Percentiles rank a stretch among this genome's conserved stretches.
Conservation (phyloP, 352 stramenopile genomes). For the Phytopythium montanum region DNA sequence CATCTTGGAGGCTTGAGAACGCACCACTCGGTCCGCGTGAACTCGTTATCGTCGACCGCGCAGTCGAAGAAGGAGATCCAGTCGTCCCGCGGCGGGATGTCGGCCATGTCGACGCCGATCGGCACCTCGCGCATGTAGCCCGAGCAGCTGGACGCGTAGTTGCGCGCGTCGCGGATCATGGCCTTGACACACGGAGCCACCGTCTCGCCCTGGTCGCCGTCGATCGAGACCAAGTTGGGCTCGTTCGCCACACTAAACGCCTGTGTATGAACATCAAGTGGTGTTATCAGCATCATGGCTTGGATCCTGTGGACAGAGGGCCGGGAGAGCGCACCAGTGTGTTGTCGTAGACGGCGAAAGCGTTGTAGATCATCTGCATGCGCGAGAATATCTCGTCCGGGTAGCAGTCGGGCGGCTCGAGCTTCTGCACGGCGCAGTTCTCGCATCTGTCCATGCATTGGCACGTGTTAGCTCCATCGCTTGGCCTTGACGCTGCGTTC, state of each 20-base stretch:
- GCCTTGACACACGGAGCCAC: constrained; percentile 69
- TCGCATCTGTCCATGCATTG: no score
- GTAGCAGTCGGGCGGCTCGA: constrained; percentile 44
- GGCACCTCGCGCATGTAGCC: constrained; percentile 47
- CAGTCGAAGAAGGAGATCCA: constrained; percentile 81
- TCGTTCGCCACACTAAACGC: constrained; percentile 68
- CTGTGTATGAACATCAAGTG: constrained; percentile 5
- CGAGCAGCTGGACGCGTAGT: constrained; percentile 42
- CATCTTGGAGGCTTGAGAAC: neutral
- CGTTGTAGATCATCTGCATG: constrained; percentile 62
- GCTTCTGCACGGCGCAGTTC: constrained; percentile 45
- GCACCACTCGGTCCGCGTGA: constrained; percentile 45
- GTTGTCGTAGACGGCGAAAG: constrained; percentile 74
- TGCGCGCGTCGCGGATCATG: constrained; percentile 53
- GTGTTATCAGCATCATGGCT: no score
- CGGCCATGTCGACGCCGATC: constrained; percentile 69
- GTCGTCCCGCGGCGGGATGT: constrained; percentile 52
- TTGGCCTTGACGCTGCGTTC: no score
- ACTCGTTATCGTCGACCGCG: constrained; percentile 29
- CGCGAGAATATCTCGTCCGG: constrained; percentile 44
- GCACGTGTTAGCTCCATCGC: no score
- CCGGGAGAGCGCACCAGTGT: constrained; percentile 23
- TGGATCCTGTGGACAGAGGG: neutral
- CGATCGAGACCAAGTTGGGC: constrained; percentile 49
- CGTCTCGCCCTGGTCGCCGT: constrained; percentile 29